phyloP scores from a whole-genome alignment of 78 protist genomes.

The Creolimax fragrantissima region DNA sequence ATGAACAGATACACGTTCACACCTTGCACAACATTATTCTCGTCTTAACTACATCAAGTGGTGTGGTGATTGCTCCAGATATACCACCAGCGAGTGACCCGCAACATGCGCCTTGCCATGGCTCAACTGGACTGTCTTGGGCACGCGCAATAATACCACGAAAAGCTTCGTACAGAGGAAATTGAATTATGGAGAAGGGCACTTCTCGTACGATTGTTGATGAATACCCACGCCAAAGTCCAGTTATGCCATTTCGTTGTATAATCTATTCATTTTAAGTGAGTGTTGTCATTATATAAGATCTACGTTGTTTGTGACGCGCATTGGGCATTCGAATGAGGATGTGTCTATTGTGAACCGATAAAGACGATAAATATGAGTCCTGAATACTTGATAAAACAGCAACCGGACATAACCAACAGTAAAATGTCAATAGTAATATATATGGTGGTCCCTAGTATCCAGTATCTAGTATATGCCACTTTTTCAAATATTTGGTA shows the following conservation, averaged over 20 bases:
- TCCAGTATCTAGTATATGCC: no score
- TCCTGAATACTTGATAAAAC: no score
- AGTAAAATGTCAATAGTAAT: no score
- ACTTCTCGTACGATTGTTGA: constrained; percentile 33
- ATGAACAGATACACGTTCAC: no score
- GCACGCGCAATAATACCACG: not conserved
- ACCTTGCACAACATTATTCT: constrained; percentile 48
- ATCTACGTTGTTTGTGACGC: not conserved
- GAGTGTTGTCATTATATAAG: not conserved
- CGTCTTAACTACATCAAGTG: constrained; percentile 67
- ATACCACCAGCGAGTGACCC: constrained; percentile 51
- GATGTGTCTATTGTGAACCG: no score
- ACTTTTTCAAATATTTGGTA: not conserved
- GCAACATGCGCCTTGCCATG: constrained; percentile 23
- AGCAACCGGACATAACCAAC: no score
- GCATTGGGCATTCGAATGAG: not conserved
- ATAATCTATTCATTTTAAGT: not conserved
- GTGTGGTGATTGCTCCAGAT: constrained; percentile 44
- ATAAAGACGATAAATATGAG: no score
- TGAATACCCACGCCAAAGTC: not conserved
- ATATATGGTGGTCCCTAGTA: no score
- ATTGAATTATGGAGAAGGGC: constrained; percentile 53
- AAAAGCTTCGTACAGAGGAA: constrained; percentile 48
- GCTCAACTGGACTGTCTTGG: not conserved
- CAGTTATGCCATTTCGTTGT: not conserved